phyloP scores from a whole-genome alignment of 169 alveolate species.

The Blepharisma undulans region DNA sequence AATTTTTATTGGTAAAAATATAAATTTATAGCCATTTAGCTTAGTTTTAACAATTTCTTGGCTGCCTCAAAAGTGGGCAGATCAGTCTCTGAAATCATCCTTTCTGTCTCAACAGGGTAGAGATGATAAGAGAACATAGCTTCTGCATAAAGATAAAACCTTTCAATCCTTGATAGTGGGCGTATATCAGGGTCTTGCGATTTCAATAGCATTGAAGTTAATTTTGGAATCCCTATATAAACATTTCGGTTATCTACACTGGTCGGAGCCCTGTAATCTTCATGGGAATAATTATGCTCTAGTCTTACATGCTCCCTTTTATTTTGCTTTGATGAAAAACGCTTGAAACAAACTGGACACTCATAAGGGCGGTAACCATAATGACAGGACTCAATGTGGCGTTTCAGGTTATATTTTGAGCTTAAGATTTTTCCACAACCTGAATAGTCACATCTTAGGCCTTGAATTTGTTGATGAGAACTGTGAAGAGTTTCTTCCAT shows the following conservation, averaged over 20 bases:
- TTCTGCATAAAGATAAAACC: conserved; percentile 29
- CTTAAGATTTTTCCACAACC: not conserved
- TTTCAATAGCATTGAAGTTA: not conserved
- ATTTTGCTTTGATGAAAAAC: conserved; percentile 38
- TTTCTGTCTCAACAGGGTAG: not conserved
- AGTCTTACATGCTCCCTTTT: conserved; percentile 35
- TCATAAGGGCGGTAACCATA: conserved; percentile 29
- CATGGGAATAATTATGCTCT: conserved; percentile 24
- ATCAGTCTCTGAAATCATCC: not conserved
- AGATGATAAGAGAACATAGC: not conserved
- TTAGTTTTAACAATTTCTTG: not conserved
- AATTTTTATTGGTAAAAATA: no score
- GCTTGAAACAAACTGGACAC: conserved; percentile 19
- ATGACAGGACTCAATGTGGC: conserved; percentile 40
- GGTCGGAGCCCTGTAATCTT: not conserved
- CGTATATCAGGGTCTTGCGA: conserved; percentile 28
- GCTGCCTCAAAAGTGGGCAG: not conserved
- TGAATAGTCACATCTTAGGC: not conserved
- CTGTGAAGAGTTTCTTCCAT: not conserved
- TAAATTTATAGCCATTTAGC: not conserved
- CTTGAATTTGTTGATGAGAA: not conserved
- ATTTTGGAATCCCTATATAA: not conserved
- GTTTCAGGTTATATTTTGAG: conserved; percentile 21
- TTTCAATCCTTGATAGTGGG: not conserved
- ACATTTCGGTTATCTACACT: not conserved